Percentiles rank a stretch among this genome's conserved stretches.
These are phyloP conservation scores for Agapanthus africanus DNA, from an alignment of 106 monocot species.

Conservation along the genomic window DNA sequence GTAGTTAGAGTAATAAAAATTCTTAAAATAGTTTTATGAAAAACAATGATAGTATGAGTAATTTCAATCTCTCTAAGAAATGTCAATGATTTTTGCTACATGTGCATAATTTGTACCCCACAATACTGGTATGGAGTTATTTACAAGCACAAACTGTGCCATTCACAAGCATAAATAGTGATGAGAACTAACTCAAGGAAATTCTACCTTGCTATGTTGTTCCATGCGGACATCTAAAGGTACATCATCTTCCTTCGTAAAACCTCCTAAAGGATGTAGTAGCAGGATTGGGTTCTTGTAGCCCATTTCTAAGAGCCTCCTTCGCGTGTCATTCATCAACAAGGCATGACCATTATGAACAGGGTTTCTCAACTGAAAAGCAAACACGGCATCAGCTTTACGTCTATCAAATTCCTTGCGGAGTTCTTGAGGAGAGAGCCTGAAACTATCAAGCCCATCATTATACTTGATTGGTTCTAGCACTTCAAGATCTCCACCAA, in stretches of 20 bases:
- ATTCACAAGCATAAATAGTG: background rate
- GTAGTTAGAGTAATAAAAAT: no score
- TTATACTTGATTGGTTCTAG: constrained; percentile 88
- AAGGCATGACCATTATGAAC: constrained; percentile 97
- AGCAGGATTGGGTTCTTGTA: constrained; percentile 88
- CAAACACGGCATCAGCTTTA: constrained; percentile 88
- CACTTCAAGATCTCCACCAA: constrained; percentile 92
- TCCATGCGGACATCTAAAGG: constrained; percentile 94
- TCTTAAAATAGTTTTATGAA: no score
- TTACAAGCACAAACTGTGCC: constrained; percentile 1
- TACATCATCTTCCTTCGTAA: constrained; percentile 94
- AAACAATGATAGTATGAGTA: no score
- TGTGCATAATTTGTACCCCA: no score
- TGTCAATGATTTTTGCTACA: no score
- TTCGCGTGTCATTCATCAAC: constrained; percentile 95
- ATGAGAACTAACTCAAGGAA: background rate
- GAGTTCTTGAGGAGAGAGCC: constrained; percentile 78
- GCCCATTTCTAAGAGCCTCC: constrained; percentile 83
- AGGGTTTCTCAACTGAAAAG: constrained; percentile 94
- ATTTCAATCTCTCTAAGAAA: no score
- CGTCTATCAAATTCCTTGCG: constrained; percentile 86
- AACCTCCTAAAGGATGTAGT: constrained; percentile 95
- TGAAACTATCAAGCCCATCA: constrained; percentile 96
- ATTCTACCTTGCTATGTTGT: constrained; percentile 92
- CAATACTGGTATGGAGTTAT: background rate